Percentiles rank a stretch among this genome's conserved stretches.
Conservation (phyloP, 1,284 basidiomycete genomes). For the Ustilago hordei region DNA sequence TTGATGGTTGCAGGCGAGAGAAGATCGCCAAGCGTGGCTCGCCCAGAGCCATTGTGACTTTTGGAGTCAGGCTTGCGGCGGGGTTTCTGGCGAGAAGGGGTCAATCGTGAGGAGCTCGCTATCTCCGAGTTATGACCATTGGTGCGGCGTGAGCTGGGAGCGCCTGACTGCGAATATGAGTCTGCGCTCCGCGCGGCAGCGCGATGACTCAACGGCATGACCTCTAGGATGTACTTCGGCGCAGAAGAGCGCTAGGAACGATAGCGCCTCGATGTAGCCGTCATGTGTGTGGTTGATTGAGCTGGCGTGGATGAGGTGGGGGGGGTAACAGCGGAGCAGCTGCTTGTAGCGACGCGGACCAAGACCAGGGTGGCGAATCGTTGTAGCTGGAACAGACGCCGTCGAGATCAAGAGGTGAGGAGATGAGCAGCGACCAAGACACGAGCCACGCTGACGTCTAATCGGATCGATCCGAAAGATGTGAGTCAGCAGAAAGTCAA, state of each 20-base stretch:
- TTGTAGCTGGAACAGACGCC: too few relatives aligned
- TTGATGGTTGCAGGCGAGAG: neutral
- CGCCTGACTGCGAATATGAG: neutral
- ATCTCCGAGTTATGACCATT: slow-evolving; percentile 1
- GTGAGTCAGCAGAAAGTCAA: neutral
- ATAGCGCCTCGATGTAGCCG: slow-evolving; percentile 10
- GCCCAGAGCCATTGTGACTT: neutral
- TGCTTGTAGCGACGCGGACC: neutral
- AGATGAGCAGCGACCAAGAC: neutral
- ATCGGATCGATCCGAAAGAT: neutral
- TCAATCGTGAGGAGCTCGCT: slow-evolving; percentile 20
- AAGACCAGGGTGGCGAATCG: neutral
- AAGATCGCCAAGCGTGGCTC: slow-evolving; percentile 17
- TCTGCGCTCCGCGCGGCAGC: slow-evolving; percentile 1
- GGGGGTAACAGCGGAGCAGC: neutral
- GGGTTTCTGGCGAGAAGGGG: slow-evolving; percentile 6
- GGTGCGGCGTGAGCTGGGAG: slow-evolving; percentile 2
- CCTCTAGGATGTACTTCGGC: slow-evolving; percentile 10
- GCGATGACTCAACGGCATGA: slow-evolving; percentile 34
- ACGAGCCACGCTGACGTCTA: neutral
- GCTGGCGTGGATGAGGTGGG: neutral
- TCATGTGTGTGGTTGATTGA: slow-evolving; percentile 16
- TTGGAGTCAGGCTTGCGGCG: neutral
- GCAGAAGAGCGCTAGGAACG: slow-evolving; percentile 18
- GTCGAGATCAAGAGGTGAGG: neutral